Evolutionary conservation across 2,329 filamentous ascomycete genomes (phyloP), one percentile per base, ranked within the genome.

Genomic region (Penicillium sp.): DNA sequence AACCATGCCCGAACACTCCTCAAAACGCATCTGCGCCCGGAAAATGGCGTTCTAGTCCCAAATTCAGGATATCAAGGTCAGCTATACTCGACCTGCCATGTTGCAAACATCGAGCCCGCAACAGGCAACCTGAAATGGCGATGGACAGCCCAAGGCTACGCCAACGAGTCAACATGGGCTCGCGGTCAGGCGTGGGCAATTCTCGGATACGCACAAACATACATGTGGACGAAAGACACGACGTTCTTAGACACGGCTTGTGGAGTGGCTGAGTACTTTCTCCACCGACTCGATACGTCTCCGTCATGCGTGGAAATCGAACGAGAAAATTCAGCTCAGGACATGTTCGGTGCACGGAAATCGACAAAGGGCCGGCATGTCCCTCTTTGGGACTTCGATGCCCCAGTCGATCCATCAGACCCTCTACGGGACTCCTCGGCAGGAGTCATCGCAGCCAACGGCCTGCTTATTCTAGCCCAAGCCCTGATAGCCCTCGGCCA

Each of bases 371-470:
- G 65, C 0, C 61, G 63, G 4, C 63, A 63, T 53, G 72, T 72
- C 2, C 71, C 71, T 5, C 60, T 69, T 6, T 81, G 79, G 79
- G 78, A 81, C 55, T 80, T 81, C 44, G 77, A 81, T 50, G 78
- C 78, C 0, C 75, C 75, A 0, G 48, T 69, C 8, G 58, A 61
- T n/a, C 19, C 59, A 17, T 41, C 7, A 17, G 46, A 72, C 3
- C 62, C 64, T 62, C 23, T 79, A 67, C 65, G 78, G 29, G 79
- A 81, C 58, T 75, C 76, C 0, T 78, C 75, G 0, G 79, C 79
- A 0, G 79, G 75, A 0, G 71, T 79, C 5, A 76, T 81, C 30
- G 75, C 78, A 1, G 79, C 78, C 0, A 81, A 81, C 53, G 79
- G 79, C 0, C 56, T 82, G 3, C 54, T 81, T 6, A 65, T 80